A percentile compares a stretch with the other conserved stretches of the same genome.
Evolutionary conservation across 306 rosid species (phyloP).

Genomic region (Vigna hirtella): DNA sequence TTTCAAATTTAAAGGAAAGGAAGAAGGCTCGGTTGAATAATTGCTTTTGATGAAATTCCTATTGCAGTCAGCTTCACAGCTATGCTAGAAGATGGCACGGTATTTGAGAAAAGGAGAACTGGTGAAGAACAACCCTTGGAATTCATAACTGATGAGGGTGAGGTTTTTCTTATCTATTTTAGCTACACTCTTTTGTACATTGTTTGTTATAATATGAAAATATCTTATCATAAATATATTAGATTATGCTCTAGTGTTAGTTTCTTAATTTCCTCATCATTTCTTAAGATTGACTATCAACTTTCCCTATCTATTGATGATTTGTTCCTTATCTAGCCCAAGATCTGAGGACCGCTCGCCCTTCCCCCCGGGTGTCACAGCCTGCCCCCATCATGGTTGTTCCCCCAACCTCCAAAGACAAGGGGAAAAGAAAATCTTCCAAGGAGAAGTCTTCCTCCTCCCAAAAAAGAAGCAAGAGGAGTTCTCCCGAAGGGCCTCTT

Average conservation of each 20-base stretch:
- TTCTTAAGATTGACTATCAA: background rate
- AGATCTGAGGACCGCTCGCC: too few species aligned
- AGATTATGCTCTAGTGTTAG: background rate
- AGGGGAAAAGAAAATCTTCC: too few species aligned
- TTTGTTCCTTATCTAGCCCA: background rate
- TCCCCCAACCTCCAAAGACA: too few species aligned
- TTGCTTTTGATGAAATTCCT: conserved; percentile 33
- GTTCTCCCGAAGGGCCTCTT: too few species aligned
- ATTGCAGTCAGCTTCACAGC: conserved; percentile 64
- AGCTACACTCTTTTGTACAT: conserved; percentile 1
- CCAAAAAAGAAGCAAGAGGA: too few species aligned
- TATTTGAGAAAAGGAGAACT: conserved; percentile 71
- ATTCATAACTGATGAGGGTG: conserved; percentile 76
- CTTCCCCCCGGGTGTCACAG: too few species aligned
- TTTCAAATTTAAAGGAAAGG: conserved; percentile 8
- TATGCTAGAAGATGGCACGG: conserved; percentile 68
- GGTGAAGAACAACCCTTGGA: conserved; percentile 61
- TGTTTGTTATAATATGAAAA: background rate
- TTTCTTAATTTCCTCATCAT: background rate
- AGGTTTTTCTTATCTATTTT: conserved; percentile 28
- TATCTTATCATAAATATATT: background rate
- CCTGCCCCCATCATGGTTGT: too few species aligned
- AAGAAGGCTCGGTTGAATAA: conserved; percentile 13
- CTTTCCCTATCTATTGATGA: background rate
- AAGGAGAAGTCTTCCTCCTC: too few species aligned